Base-by-base conservation (phyloP, 139 green algal genomes). In the Tetratostichococcus sp. region DNA sequence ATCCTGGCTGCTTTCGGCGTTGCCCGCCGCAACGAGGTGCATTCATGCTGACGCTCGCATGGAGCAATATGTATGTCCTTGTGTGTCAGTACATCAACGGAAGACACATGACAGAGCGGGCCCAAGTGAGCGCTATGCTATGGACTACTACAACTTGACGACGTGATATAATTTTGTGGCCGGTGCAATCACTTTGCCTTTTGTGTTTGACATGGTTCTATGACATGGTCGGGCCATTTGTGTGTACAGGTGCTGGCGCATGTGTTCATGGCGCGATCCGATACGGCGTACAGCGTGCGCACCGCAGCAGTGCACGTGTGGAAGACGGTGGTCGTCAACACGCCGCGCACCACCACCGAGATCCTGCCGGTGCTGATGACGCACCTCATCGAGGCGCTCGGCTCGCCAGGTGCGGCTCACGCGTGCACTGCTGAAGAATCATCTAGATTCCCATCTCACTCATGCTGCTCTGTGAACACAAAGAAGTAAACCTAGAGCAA, bases 301-400 rank as follows among this genome's bases (percentile, higher is more conserved):
- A 85, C 87, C 66, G 88, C 88, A 25, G 87, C 91, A 22, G 79
- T 98, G 67, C 92, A 97, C 81, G 92, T 99, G 67, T 98, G 94
- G 94, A 98, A 98, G 86, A 96, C 89, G 6, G 79, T 98, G 6
- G 93, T 98, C 34, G 88, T 90, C 72, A 99, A 99, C 88, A 99
- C 95, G 17, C 95, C 95, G 35, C 89, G 91, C 70, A 98, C 94
- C 3, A 82, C 97, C 65, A 86, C 85, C 11, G 87, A 96, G 82
- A 95, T 98, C 65, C 85, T 99, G 84, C 87, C 88, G 23, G 69
- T 80, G 1, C 87, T 97, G 25, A 95, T 97, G 92, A 62, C 77
- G 30, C 75, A 85, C 25, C 75, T 97, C 59, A 97, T 98, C 57
- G 75, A 76, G 11, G 84, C 83, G 30, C 85, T 98, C 58, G 91